These are phyloP conservation scores for Bigelowiella natans DNA, from an alignment of 78 protist genomes.

Conservation along the genomic window DNA sequence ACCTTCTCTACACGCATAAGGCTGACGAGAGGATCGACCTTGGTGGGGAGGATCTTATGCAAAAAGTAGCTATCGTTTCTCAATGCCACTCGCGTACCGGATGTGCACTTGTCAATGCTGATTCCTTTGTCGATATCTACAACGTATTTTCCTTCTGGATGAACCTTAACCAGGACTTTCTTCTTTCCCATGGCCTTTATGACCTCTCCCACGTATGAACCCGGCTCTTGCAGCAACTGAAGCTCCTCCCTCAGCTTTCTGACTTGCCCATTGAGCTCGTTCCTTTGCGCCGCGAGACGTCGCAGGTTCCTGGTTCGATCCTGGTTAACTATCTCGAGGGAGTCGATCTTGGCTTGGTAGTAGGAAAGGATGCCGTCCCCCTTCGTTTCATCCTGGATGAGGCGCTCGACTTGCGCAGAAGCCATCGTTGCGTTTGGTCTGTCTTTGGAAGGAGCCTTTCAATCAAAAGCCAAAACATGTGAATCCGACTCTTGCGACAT, in stretches of 20 bases:
- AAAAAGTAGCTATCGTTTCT: constrained; percentile 58
- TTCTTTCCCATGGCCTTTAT: constrained; percentile 86
- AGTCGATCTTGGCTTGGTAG: constrained; percentile 36
- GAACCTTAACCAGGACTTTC: constrained; percentile 27
- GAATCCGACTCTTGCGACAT: not conserved
- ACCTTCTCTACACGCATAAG: constrained; percentile 98
- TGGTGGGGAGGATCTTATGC: constrained; percentile 65
- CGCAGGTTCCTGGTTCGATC: constrained; percentile 69
- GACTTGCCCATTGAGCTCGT: constrained; percentile 84
- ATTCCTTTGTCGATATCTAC: constrained; percentile 86
- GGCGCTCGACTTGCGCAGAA: not conserved
- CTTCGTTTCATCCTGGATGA: not conserved
- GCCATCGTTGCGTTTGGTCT: not conserved
- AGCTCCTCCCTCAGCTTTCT: constrained; percentile 89
- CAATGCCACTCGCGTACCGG: constrained; percentile 48
- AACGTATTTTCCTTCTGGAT: constrained; percentile 96
- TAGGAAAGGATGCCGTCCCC: constrained; percentile 21
- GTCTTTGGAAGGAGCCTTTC: not conserved
- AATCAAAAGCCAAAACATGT: not conserved
- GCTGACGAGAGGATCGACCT: constrained; percentile 85
- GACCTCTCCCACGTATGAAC: constrained; percentile 95
- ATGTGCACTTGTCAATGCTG: constrained; percentile 56
- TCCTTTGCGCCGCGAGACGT: constrained; percentile 90
- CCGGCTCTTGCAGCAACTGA: constrained; percentile 74
- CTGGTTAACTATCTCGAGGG: constrained; percentile 16